These are phyloP conservation scores for Sclerotinia borealis DNA, from an alignment of 2,329 filamentous ascomycete genomes.

Conservation along the genomic window DNA sequence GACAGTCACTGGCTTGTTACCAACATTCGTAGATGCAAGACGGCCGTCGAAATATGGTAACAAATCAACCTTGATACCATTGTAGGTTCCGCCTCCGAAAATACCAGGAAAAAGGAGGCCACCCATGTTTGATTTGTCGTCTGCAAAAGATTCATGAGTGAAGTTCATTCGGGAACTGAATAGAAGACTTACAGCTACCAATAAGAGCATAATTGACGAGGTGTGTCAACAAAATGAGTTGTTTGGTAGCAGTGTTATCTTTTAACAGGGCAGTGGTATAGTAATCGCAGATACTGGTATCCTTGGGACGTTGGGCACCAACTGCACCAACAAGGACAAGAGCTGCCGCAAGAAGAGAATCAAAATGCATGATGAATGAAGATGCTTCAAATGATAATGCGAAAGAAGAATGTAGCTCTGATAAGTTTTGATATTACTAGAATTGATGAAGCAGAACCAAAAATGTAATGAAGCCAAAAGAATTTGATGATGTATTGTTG, in stretches of 20 bases:
- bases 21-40: conserved; percentile 48
- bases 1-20: conserved; percentile 39
- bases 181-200: conserved; percentile 46
- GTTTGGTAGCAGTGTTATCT: conserved; percentile 53
- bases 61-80: conserved; percentile 49
- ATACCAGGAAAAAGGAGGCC: conserved; percentile 51
- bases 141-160: conserved; percentile 27
- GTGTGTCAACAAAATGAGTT: conserved; percentile 48
- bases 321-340: conserved; percentile 10
- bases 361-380: conserved; percentile 23
- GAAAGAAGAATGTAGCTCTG: background rate
- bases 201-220: conserved; percentile 59
- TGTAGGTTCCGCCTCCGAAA: conserved; percentile 43
- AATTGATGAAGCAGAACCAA: background rate
- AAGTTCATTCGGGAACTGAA: background rate
- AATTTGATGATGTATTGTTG: background rate
- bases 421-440: background rate
- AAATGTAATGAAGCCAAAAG: background rate
- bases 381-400: background rate
- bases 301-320: conserved; percentile 40
- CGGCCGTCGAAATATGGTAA: conserved; percentile 53
- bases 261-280: conserved; percentile 55
- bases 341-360: conserved; percentile 17
- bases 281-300: conserved; percentile 55
- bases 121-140: conserved; percentile 48